A percentile compares a stretch with the other conserved stretches of the same genome.
Evolutionary conservation across 2,329 filamentous ascomycete genomes (phyloP).

Genomic region (Tolypocladium endophyticum): DNA sequence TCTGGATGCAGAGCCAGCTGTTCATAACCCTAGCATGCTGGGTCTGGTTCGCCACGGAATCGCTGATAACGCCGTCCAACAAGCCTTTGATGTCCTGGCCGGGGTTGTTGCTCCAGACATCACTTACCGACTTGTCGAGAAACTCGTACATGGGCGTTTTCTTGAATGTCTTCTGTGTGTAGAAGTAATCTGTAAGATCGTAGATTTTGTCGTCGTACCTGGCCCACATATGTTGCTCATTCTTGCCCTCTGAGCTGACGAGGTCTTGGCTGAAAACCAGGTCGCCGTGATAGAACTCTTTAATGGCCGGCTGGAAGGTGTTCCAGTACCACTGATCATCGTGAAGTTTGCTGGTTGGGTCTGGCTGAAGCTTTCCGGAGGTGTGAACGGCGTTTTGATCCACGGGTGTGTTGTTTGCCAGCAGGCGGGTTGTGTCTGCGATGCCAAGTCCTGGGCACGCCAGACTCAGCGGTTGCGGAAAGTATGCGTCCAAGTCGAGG

Average conservation of each 20-base stretch:
- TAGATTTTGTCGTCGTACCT: constrained; percentile 68
- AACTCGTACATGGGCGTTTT: constrained; percentile 54
- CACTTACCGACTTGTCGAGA: constrained; percentile 56
- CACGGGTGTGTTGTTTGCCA: constrained; percentile 53
- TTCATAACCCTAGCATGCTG: constrained; percentile 42
- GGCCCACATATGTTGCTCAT: constrained; percentile 66
- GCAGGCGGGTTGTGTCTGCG: constrained; percentile 43
- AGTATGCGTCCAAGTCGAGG: constrained; percentile 72
- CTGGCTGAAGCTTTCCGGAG: constrained; percentile 52
- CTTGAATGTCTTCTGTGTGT: constrained; percentile 54
- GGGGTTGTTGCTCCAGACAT: constrained; percentile 62
- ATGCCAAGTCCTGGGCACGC: constrained; percentile 67
- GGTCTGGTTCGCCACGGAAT: constrained; percentile 40
- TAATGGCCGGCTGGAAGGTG: constrained; percentile 67
- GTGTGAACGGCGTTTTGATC: constrained; percentile 52
- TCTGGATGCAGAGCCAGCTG: constrained; percentile 70
- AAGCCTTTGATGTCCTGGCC: constrained; percentile 66
- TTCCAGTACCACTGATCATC: constrained; percentile 66
- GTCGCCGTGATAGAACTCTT: constrained; percentile 78
- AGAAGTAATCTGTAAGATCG: constrained; percentile 86
- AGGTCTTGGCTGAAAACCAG: constrained; percentile 57
- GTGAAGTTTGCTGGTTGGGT: constrained; percentile 47
- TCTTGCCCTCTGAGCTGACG: constrained; percentile 54
- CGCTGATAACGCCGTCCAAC: constrained; percentile 45
- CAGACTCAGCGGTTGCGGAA: constrained; percentile 63